These are phyloP conservation scores for Cytospora piceicola DNA, from an alignment of 2,329 filamentous ascomycete genomes.

Conservation along the genomic window DNA sequence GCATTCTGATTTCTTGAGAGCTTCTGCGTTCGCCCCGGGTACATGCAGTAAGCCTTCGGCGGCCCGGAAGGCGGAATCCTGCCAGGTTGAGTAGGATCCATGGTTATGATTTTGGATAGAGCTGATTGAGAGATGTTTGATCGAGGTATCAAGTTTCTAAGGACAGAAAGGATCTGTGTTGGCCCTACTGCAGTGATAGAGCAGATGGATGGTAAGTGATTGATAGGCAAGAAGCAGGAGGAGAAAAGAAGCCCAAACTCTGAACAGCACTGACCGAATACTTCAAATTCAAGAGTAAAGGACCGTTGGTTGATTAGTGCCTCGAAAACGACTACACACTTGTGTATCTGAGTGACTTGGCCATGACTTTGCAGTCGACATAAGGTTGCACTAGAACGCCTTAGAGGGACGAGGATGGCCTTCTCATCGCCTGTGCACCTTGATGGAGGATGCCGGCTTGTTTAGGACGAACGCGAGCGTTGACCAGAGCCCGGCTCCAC, in stretches of 20 bases:
- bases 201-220: background rate
- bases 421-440: no score
- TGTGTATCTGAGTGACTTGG: background rate
- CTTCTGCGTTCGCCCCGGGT: background rate
- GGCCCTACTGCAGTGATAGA: background rate
- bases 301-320: background rate
- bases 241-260: background rate
- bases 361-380: background rate
- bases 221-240: background rate
- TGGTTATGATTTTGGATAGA: background rate
- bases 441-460: background rate
- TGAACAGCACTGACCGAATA: background rate
- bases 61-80: background rate
- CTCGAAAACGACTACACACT: background rate
- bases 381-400: background rate
- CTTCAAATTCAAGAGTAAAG: background rate
- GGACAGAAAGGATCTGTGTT: background rate
- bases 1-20: background rate
- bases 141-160: background rate
- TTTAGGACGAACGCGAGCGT: background rate
- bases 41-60: no score
- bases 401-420: no score
- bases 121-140: background rate
- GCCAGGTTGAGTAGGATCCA: background rate
- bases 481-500: background rate